These are phyloP conservation scores for Backusella liffmaniae DNA, from an alignment of 192 early-diverging fungal genomes.

Conservation along the genomic window DNA sequence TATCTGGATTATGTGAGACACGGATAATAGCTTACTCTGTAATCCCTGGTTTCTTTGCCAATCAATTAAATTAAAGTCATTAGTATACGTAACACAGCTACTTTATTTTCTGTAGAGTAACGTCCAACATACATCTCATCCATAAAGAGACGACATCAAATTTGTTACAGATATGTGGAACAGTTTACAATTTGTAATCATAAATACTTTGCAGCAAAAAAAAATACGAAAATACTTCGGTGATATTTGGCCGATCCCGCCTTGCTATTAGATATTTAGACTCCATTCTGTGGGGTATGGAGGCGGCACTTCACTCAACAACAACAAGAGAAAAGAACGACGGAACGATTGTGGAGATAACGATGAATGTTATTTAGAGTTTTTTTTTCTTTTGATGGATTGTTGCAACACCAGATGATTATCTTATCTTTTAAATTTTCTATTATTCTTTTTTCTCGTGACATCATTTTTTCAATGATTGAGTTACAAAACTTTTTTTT, in stretches of 20 bases:
- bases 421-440: not conserved
- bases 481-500: not conserved
- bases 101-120: not conserved
- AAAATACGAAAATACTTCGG: not conserved
- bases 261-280: not conserved
- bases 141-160: not conserved
- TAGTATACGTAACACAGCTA: not conserved
- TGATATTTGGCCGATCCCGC: not conserved
- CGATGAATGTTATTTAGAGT: not conserved
- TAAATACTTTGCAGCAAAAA: not conserved
- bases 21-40: not conserved
- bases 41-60: not conserved
- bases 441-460: not conserved
- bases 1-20: not conserved
- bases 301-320: not conserved
- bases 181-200: not conserved
- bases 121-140: not conserved
- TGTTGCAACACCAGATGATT: not conserved
- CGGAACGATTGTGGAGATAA: not conserved
- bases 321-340: not conserved
- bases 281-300: not conserved
- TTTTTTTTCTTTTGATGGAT: not conserved
- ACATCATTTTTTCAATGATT: not conserved
- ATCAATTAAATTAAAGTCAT: slow-evolving; percentile 8
- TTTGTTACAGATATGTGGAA: not conserved